Percentiles rank a stretch among this genome's conserved stretches.
Evolutionary conservation across 2,329 filamentous ascomycete species (phyloP).

Genomic region (Fusarium tuaranense): DNA sequence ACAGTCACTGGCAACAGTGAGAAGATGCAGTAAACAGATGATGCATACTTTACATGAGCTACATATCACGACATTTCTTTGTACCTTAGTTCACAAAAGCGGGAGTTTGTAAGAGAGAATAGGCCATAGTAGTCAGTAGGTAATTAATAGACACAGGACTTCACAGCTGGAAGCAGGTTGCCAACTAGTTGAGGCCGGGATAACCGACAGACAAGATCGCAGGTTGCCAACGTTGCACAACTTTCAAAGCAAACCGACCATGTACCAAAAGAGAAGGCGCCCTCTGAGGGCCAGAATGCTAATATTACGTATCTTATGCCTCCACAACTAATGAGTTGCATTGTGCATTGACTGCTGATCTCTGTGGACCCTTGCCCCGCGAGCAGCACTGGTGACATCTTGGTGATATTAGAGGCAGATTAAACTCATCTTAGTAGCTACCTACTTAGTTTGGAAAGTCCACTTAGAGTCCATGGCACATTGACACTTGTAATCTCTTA

Average conservation of each 20-base stretch:
- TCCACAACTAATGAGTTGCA: too few species aligned
- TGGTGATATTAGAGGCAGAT: neutral
- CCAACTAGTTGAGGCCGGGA: too few species aligned
- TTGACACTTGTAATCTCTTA: neutral
- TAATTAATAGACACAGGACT: neutral
- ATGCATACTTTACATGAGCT: neutral
- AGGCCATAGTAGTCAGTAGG: neutral
- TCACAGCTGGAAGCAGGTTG: neutral
- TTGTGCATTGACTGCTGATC: neutral
- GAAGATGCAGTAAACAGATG: neutral
- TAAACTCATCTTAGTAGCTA: neutral
- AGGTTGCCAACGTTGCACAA: neutral
- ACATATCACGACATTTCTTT: neutral
- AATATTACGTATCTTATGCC: too few species aligned
- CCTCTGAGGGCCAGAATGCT: too few species aligned
- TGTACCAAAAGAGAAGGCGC: too few species aligned
- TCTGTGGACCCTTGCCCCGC: neutral
- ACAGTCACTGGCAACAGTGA: neutral
- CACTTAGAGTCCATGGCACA: neutral
- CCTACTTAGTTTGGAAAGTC: neutral
- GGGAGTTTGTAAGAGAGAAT: neutral
- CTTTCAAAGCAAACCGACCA: too few species aligned
- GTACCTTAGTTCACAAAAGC: neutral
- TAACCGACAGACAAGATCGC: too few species aligned
- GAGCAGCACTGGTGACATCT: neutral